Conservation (phyloP, 2,329 filamentous ascomycete genomes). For the Leptodontidium sp. region DNA sequence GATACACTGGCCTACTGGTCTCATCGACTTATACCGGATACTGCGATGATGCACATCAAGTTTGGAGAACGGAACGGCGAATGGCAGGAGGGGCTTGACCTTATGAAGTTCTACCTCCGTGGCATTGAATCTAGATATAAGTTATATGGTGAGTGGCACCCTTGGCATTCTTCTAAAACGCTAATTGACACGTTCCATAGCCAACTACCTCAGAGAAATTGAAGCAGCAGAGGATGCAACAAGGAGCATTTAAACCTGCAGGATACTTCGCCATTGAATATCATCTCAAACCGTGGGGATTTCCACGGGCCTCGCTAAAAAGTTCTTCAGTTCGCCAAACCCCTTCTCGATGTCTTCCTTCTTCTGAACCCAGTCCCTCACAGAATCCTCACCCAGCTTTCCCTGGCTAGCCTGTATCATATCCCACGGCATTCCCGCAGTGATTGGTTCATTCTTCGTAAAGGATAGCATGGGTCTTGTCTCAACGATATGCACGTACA, state of each 20-base stretch:
- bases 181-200: background rate
- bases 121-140: constrained; percentile 29
- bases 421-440: constrained; percentile 26
- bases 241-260: background rate
- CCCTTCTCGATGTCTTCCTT: constrained; percentile 30
- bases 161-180: background rate
- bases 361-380: constrained; percentile 27
- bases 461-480: constrained; percentile 47
- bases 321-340: constrained; percentile 31
- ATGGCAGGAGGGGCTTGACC: constrained; percentile 28
- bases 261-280: too few relatives aligned
- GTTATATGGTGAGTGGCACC: constrained; percentile 22
- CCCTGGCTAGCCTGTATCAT: constrained; percentile 26
- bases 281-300: background rate
- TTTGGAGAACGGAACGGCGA: constrained; percentile 24
- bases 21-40: constrained; percentile 22
- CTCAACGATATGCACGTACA: constrained; percentile 47
- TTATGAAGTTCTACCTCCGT: constrained; percentile 29
- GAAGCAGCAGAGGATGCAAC: constrained; percentile 11
- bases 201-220: constrained; percentile 20
- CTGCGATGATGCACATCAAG: constrained; percentile 29
- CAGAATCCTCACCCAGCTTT: constrained; percentile 27
- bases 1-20: constrained; percentile 30
- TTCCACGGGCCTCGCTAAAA: constrained; percentile 13
- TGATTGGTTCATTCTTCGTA: constrained; percentile 26